Percentiles rank a stretch among this genome's conserved stretches.
These are phyloP conservation scores for Pulveroboletus sp. DNA, from an alignment of 768 basidiomycete species.

Conservation along the genomic window DNA sequence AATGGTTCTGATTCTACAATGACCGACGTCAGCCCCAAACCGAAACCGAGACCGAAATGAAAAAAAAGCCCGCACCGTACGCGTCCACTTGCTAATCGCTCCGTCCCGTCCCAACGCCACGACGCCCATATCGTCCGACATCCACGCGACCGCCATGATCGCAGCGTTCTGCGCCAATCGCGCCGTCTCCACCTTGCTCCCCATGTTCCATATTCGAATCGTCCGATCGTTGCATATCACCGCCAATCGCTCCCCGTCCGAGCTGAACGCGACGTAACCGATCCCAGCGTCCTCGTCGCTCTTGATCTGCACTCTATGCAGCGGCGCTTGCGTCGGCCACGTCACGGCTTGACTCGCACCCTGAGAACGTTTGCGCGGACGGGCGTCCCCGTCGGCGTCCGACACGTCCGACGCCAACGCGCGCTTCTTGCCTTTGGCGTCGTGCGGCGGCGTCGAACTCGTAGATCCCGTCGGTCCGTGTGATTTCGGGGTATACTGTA, in stretches of 20 bases:
- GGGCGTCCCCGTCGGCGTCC: conserved; percentile 25
- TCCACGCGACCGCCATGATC: conserved; percentile 52
- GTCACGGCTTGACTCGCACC: too few relatives aligned
- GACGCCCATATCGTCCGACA: conserved; percentile 53
- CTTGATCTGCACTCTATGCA: conserved; percentile 36
- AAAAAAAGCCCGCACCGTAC: conserved; percentile 45
- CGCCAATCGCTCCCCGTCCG: conserved; percentile 54
- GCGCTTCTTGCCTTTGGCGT: conserved; percentile 38
- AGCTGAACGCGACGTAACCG: conserved; percentile 45
- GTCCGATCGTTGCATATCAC: conserved; percentile 58
- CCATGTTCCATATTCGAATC: conserved; percentile 60
- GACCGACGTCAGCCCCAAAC: too few relatives aligned
- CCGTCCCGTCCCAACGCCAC: conserved; percentile 58
- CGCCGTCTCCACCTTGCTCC: conserved; percentile 47
- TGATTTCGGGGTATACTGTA: conserved; percentile 24
- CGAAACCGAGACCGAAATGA: neutral
- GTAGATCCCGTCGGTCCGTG: conserved; percentile 15
- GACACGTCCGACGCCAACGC: conserved; percentile 27
- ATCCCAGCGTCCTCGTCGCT: conserved; percentile 48
- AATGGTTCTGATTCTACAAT: conserved; percentile 44
- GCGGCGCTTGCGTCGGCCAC: conserved; percentile 49
- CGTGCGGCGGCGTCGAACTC: conserved; percentile 27
- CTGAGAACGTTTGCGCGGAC: conserved; percentile 37
- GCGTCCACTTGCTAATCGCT: conserved; percentile 55
- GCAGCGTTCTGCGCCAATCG: conserved; percentile 50